These are phyloP conservation scores for Lathyrus oleraceus DNA, from an alignment of 306 rosid genomes.

Conservation along the genomic window DNA sequence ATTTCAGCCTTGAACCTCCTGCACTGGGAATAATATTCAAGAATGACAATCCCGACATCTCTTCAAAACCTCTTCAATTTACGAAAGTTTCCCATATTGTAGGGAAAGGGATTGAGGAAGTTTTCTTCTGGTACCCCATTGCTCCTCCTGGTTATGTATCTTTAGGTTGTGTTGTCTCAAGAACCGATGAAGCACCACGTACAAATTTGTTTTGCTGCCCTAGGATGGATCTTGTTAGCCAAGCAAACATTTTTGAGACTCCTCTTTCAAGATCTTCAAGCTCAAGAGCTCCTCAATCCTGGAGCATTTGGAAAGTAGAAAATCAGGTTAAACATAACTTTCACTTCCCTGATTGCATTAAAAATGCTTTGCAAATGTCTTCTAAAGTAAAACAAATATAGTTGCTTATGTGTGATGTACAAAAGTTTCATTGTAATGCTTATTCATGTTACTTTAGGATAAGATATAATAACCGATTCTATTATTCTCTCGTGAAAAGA, in stretches of 20 bases:
- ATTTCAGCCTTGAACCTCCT: constrained; percentile 93
- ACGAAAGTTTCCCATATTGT: constrained; percentile 82
- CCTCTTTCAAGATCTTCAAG: constrained; percentile 88
- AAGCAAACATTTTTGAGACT: constrained; percentile 75
- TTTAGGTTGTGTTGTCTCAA: constrained; percentile 88
- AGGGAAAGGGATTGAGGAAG: constrained; percentile 86
- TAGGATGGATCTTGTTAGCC: constrained; percentile 96
- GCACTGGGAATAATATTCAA: constrained; percentile 85
- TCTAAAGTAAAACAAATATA: constrained; percentile 4
- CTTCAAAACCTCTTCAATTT: constrained; percentile 89
- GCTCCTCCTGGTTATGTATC: constrained; percentile 99
- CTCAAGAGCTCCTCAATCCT: constrained; percentile 76
- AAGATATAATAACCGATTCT: not conserved
- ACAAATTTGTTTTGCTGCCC: constrained; percentile 81
- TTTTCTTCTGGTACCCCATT: constrained; percentile 91
- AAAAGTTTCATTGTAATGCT: constrained; percentile 11
- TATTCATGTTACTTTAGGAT: not conserved
- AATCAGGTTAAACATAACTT: constrained; percentile 65
- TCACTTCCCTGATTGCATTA: not conserved
- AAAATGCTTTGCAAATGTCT: constrained; percentile 6
- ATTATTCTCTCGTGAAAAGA: not conserved
- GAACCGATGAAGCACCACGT: constrained; percentile 73
- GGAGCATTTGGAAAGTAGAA: constrained; percentile 99
- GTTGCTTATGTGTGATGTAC: not conserved
- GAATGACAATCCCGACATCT: constrained; percentile 77